Evolutionary conservation across 306 rosid genomes (phyloP).

Genomic region (Leucaena leucocephala): DNA sequence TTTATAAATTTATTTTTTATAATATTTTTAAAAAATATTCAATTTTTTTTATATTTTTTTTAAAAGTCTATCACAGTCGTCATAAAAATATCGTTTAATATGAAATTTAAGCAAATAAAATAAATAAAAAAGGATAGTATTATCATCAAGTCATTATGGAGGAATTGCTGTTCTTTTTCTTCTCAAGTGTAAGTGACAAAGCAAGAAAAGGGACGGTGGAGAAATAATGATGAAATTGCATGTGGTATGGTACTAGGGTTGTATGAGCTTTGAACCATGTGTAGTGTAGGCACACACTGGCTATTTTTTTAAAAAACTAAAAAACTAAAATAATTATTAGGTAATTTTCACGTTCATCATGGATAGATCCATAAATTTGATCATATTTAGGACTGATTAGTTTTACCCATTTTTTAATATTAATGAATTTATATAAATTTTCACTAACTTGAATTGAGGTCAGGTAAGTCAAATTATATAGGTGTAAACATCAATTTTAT

Average conservation of each 20-base stretch:
- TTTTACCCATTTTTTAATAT: not conserved
- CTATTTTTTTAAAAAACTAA: not conserved
- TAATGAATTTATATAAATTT: not conserved
- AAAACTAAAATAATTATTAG: not conserved
- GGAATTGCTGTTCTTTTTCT: not conserved
- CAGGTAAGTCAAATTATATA: no score
- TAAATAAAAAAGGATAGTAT: not conserved
- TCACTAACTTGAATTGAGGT: no score
- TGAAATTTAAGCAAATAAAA: no score
- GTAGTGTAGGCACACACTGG: not conserved
- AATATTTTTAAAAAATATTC: no score
- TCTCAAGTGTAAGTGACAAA: not conserved
- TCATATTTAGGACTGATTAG: not conserved
- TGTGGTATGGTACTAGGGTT: not conserved
- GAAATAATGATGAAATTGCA: not conserved
- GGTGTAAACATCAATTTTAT: no score
- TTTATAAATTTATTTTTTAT: no score
- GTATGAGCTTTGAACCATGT: not conserved
- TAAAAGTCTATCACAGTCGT: no score
- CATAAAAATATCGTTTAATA: no score
- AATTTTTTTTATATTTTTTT: no score
- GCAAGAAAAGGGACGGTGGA: not conserved
- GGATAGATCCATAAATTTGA: not conserved
- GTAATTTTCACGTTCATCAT: not conserved
- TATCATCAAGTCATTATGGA: conserved; percentile 30